phyloP scores from a whole-genome alignment of 2,329 filamentous ascomycete species.

The Chrysosphaeria jannelii region DNA sequence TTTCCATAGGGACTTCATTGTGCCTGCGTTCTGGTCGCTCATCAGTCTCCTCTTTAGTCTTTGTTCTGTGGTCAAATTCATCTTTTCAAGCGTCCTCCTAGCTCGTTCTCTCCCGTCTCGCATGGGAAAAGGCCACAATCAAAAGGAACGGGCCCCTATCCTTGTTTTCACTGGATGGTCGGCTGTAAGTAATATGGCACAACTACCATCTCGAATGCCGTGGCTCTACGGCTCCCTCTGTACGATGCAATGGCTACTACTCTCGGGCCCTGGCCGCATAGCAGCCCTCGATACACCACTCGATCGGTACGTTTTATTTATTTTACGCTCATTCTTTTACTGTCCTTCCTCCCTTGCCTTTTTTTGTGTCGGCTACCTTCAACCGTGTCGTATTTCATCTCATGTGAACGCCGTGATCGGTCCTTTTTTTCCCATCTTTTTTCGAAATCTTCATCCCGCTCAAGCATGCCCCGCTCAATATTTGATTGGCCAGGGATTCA shows the following conservation, averaged over 20 bases:
- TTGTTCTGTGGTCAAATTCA: conserved; percentile 32
- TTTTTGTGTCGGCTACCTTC: conserved; percentile 3
- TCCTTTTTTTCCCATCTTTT: neutral
- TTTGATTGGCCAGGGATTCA: too few species aligned
- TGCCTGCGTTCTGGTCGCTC: conserved; percentile 20
- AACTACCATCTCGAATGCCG: conserved; percentile 59
- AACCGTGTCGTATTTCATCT: too few species aligned
- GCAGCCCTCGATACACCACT: conserved; percentile 47
- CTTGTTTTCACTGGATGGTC: conserved; percentile 46
- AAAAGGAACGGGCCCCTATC: neutral
- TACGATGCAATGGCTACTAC: conserved; percentile 41
- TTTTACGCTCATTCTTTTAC: too few species aligned
- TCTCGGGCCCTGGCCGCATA: conserved; percentile 45
- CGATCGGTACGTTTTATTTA: too few species aligned
- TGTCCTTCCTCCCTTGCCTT: too few species aligned
- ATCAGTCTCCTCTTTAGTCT: conserved; percentile 23
- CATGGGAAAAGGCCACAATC: too few species aligned
- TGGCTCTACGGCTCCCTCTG: conserved; percentile 57
- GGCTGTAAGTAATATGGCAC: conserved; percentile 39
- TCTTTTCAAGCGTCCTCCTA: conserved; percentile 31
- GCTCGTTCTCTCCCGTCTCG: conserved; percentile 32
- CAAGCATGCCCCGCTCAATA: too few species aligned
- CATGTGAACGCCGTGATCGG: neutral
- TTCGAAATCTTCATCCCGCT: too few species aligned
- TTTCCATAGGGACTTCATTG: too few species aligned